Evolutionary conservation across 2,329 filamentous ascomycete species (phyloP).

Genomic region (Fusarium sp.): DNA sequence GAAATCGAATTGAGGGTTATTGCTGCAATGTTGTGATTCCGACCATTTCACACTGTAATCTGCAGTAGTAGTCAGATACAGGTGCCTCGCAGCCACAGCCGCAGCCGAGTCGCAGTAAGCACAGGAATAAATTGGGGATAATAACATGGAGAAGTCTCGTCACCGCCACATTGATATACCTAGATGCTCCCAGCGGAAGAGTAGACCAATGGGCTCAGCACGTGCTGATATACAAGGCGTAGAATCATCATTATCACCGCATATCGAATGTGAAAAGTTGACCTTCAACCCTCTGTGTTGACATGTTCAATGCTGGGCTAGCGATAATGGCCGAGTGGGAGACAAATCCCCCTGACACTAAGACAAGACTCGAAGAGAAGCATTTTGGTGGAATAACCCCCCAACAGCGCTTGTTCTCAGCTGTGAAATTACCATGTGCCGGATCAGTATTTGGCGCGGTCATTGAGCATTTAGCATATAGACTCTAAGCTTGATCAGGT

Average conservation of each 20-base stretch:
- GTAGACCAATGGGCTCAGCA: constrained; percentile 31
- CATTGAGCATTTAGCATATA: constrained; percentile 3
- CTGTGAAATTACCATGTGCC: constrained; percentile 30
- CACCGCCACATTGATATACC: not conserved
- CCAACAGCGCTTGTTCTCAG: constrained; percentile 16
- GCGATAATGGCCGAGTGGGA: not conserved
- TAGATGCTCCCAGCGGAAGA: constrained; percentile 13
- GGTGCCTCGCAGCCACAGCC: constrained; percentile 11
- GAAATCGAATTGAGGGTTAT: constrained; percentile 10
- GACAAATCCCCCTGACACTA: not conserved
- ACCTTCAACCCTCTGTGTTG: not conserved
- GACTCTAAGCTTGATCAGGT: constrained; percentile 30
- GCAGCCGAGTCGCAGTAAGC: constrained; percentile 9
- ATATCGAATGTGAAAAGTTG: not conserved
- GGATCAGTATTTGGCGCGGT: constrained; percentile 14
- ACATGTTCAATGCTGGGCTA: not conserved
- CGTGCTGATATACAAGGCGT: constrained; percentile 11
- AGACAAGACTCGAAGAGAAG: not conserved
- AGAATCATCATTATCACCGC: constrained; percentile 1
- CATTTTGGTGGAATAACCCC: not conserved
- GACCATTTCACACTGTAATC: not conserved
- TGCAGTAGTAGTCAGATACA: not conserved
- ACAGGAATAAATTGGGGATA: constrained; percentile 3
- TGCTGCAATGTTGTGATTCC: constrained; percentile 6
- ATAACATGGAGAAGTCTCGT: constrained; percentile 12